Evolutionary conservation across 352 stramenopile species (phyloP).

Genomic region (Pelagophyceae sp.): DNA sequence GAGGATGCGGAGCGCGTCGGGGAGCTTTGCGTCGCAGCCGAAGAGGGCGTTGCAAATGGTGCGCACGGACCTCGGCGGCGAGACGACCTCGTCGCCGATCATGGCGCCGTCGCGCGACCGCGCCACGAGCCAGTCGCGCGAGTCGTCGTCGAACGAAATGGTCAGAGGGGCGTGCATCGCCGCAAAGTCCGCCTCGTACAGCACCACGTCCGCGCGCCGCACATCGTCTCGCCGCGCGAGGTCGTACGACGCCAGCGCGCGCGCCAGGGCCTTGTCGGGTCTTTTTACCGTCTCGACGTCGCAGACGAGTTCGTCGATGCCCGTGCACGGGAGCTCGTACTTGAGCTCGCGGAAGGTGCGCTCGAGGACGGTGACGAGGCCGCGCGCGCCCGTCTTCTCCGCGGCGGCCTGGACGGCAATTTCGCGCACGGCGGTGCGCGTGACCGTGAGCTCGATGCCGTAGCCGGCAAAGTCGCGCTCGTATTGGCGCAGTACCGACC

Average conservation of each 20-base stretch:
- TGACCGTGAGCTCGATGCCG: conserved; percentile 4
- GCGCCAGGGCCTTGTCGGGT: background rate
- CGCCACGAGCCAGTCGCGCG: background rate
- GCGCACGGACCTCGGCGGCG: background rate
- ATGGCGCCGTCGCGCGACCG: background rate
- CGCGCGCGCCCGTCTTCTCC: conserved; percentile 20
- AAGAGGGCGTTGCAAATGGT: background rate
- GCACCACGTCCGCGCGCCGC: background rate
- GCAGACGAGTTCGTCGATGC: background rate
- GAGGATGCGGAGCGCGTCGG: background rate
- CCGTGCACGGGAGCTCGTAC: conserved; percentile 15
- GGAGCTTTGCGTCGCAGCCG: background rate
- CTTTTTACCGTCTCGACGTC: background rate
- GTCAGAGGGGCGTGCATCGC: background rate
- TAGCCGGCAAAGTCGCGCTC: conserved; percentile 15
- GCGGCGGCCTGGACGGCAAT: background rate
- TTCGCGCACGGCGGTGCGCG: background rate
- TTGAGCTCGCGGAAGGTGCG: conserved; percentile 17
- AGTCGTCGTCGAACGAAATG: background rate
- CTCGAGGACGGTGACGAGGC: conserved; percentile 18
- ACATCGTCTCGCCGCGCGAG: background rate
- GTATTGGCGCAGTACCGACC: conserved; percentile 4
- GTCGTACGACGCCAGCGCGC: background rate
- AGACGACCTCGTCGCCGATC: background rate
- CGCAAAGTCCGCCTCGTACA: background rate